Evolutionary conservation across 805 yeast genomes (phyloP), one percentile per base, ranked within the genome.

Genomic region (Lipomyces mesembrius): DNA sequence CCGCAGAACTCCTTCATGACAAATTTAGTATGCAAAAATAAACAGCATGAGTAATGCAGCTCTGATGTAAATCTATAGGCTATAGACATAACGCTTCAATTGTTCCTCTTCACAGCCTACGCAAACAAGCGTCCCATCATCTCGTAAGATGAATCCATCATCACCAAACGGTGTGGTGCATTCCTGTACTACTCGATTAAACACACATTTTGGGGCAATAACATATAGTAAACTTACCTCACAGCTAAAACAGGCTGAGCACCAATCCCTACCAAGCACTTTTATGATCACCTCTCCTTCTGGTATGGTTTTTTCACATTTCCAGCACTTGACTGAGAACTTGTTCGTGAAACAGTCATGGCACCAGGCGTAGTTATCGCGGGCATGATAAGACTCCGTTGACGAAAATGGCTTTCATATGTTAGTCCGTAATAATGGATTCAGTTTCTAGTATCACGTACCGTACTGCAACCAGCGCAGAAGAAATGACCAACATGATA

Each of bases 401-500:
- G 64, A 61, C 11, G 58, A 58, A 61, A 75, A 73, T 9, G 75
- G 72, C 29, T 62, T 62, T 3, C 9, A 46, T n/a, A n/a, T 6
- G 22, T 49, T 12, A 57, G 34, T 20, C 25, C n/a, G 34, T 43
- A 55, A 2, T 37, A 46, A 61, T 63, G 43, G 4, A 25, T 35
- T 34, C 34, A 43, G 25, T 43, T 12, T 34, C 22, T n/a, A 8
- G 14, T 17, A 49, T 14, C 29, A 35, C 69, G 29, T 54, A 63
- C 70, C 39, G 35, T 39, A 27, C 75, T 73, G 61, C 79, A 77
- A 14, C 73, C 76, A 22, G 74, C 72, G 63, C 79, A 77, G 57
- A 74, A 76, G 62, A 77, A 77, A 46, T 77, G 79, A 32, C 72
- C 76, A 11, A 62, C 66, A 62, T 77, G 79, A 71, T 71, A 77